These are phyloP conservation scores for Aspergillus oerlinghausenensis DNA, from an alignment of 2,329 filamentous ascomycete species.

Conservation along the genomic window DNA sequence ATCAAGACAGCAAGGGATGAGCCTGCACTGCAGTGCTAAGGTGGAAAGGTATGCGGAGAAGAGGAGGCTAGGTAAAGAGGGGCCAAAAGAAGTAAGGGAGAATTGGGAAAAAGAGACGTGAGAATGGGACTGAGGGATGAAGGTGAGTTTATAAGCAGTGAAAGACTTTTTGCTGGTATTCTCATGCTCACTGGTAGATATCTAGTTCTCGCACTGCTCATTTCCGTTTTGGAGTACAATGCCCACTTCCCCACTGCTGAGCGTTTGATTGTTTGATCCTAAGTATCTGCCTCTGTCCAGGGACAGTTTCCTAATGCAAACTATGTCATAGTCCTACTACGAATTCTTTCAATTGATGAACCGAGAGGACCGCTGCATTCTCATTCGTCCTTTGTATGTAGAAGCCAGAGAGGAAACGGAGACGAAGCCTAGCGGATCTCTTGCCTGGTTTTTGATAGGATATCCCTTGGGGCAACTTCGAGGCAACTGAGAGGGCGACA, in stretches of 20 bases:
- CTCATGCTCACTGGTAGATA: background rate
- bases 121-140: background rate
- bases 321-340: background rate
- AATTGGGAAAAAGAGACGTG: background rate
- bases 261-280: background rate
- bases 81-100: background rate
- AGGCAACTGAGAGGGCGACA: background rate
- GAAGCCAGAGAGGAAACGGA: background rate
- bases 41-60: background rate
- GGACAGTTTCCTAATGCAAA: background rate
- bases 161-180: background rate
- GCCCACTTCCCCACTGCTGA: background rate
- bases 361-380: background rate
- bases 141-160: background rate
- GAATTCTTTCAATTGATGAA: background rate
- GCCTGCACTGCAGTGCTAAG: background rate
- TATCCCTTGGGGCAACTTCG: background rate
- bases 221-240: background rate
- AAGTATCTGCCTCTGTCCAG: background rate
- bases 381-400: background rate
- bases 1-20: slow-evolving; percentile 2
- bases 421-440: background rate
- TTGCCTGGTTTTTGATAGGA: background rate
- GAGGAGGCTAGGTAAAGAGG: background rate
- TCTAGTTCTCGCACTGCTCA: background rate